These are phyloP conservation scores for Solanum etuberosum DNA, from an alignment of 257 asterid species.

Conservation along the genomic window DNA sequence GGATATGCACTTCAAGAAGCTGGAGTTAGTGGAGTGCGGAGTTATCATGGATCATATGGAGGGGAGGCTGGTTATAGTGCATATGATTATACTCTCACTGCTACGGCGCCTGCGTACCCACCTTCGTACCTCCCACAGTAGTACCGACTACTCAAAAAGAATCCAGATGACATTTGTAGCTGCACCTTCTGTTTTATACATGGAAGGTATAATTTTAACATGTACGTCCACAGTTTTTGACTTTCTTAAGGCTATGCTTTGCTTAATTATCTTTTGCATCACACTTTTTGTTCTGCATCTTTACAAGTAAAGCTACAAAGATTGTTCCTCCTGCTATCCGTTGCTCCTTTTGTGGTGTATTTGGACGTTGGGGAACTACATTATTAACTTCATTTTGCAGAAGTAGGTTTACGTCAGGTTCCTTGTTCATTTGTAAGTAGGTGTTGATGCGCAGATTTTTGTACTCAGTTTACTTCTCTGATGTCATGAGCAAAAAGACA, in stretches of 20 bases:
- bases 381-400: neutral
- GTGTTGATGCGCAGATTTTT: neutral
- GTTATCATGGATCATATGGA: neutral
- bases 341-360: neutral
- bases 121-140: constrained; percentile 7
- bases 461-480: neutral
- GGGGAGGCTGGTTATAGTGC: constrained; percentile 2
- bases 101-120: constrained; percentile 1
- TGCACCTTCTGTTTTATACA: neutral
- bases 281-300: neutral
- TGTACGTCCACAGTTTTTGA: neutral
- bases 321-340: constrained; percentile 29
- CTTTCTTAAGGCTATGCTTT: neutral
- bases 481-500: neutral
- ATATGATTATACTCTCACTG: neutral
- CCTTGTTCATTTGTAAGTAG: neutral
- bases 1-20: neutral
- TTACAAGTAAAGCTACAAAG: constrained; percentile 6
- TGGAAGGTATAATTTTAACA: neutral
- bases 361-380: constrained; percentile 19
- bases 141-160: neutral
- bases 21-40: neutral
- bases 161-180: neutral
- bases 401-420: neutral
- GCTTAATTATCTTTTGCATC: neutral